Evolutionary conservation across 2,329 filamentous ascomycete genomes (phyloP), one percentile per base, ranked within the genome.

Genomic region (Fusarium sarcochroum): DNA sequence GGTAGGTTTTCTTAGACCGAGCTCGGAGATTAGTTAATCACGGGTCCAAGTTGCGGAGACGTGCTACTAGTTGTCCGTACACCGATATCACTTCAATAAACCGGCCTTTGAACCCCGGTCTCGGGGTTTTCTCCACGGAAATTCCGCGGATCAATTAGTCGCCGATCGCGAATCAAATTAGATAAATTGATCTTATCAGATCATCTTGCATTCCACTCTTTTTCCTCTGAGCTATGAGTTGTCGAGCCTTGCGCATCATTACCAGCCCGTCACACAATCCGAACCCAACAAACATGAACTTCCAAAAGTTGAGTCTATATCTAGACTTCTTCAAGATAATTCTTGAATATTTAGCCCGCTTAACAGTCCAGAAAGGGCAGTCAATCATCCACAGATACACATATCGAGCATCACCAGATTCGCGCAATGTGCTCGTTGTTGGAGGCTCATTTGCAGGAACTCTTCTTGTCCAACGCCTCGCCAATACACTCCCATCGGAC

Each of bases 391-490:
- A 71, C 20, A 53, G 14, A 5, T 48, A 57, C 7, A 69, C 64
- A 0, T 71, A 71, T 8, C 57, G 57, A 13, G 17, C 42, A 1
- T 51, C 41, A 3, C 11, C 46, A 2, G 32, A 63, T 3, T 48
- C 68, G 0, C 68, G 41, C 18, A 70, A 66, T 21, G 65, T 71
- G 0, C 25, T 69, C 4, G 54, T 71, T 0, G 25, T 71, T 0
- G 68, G 68, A 3, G 68, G 68, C 0, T 71, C 68, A 2, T 71
- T 66, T 20, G 68, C 61, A 0, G 68, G 68, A 3, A 41, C 45
- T 3, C 21, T 66, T 9, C 15, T 66, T 17, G 65, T 54, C 1
- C 65, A 67, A 3, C 66, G 55, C 0, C 32, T 69, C 0, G 23
- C 41, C 14, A 58, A 71, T 7, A 58, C 51, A 1, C 23, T 71